Base-by-base conservation (phyloP, 1,284 basidiomycete species). In the Cryptococcus amylolentus region DNA sequence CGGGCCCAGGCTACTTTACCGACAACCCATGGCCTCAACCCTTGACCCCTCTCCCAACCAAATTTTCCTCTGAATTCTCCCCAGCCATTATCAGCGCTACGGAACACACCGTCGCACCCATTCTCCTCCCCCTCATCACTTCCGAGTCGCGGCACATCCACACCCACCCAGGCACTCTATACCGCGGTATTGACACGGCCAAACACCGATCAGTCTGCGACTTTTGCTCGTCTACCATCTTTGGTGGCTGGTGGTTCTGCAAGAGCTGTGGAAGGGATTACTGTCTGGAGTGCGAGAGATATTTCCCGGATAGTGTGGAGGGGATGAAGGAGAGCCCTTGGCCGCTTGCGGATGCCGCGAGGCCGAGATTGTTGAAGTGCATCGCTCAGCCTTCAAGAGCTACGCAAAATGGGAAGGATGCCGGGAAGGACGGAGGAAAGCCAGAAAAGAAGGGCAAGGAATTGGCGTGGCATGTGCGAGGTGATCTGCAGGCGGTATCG, bases 151-250 rank as follows among this genome's bases (percentile, higher is more conserved):
- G 82, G 8, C 91, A 94, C 70, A 78, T 89, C 3, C 26, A n/a
- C 20, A 23, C n/a, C 41, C 16, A 42, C 20, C 41, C 41, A 18
- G 20, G n/a, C 31, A 37, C 35, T 23, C 41, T 42, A 9, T 12
- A 42, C 51, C 31, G 43, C 16, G 35, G 31, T 23, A 18, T 50
- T 31, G 48, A 50, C 28, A 23, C 38, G 14, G 31, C 48, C n/a
- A 20, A 37, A 13, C n/a, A 49, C 18, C 49, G 48, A 27, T 54
- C 53, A 43, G 7, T 31, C 54, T 58, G 57, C 9, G 91, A 97
- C 76, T 91, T 88, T 3, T 97, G 94, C 74, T 87, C 89, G 78
- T 92, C 91, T 4, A 91, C 90, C 14, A 85, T 97, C 57, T 95
- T 96, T 73, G 87, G 87, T 6, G 86, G 86, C 56, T 89, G 85